Evolutionary conservation across 805 yeast species (phyloP), one percentile per base, ranked within the genome.

Genomic region (Ogataea ganodermae): DNA sequence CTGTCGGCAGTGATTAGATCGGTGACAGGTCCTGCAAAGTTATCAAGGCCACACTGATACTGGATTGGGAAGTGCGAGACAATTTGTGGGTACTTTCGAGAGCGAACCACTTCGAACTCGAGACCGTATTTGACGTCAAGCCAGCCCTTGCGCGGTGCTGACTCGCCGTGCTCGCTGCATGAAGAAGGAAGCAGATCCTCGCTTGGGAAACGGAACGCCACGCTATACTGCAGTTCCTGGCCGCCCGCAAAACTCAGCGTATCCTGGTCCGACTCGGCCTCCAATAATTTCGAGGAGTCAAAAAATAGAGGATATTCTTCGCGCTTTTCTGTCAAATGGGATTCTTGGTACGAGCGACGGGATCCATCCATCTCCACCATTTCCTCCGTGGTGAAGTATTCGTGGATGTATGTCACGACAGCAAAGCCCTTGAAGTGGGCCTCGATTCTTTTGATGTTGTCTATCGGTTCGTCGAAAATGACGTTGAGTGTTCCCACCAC

Each of bases 131-230:
- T 44, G 14, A 50, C 52, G 12, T 42, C 41, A 9, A 54, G 24
- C 23, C 17, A 32, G 18, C 58, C 58, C 20, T 50, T 43, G 28
- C 35, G 40, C 16, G 46, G 42, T 9, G 40, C 52, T 0, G 22
- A 30, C 21, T 45, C 43, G 10, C 60, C 60, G 36, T 52, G 49
- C 17, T 24, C 35, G 2, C 20, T 23, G 40, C 53, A 49, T 10
- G 58, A 50, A 16, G 58, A 50, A 1, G 60, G 60, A 2, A 56
- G 47, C 14, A 42, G 37, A 42, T 49, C 48, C 6, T 54, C 52
- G 10, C 21, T 28, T 2, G 60, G 60, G 33, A 56, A 56, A 28
- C 22, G 27, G 42, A 53, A 56, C 24, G 37, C 23, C 26, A 56
- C 33, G 5, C 44, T 45, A 33, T 42, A 41, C 23, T 46, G 42